Evolutionary conservation across 2,329 filamentous ascomycete genomes (phyloP).

Genomic region (Ophiostoma triangulosporum): DNA sequence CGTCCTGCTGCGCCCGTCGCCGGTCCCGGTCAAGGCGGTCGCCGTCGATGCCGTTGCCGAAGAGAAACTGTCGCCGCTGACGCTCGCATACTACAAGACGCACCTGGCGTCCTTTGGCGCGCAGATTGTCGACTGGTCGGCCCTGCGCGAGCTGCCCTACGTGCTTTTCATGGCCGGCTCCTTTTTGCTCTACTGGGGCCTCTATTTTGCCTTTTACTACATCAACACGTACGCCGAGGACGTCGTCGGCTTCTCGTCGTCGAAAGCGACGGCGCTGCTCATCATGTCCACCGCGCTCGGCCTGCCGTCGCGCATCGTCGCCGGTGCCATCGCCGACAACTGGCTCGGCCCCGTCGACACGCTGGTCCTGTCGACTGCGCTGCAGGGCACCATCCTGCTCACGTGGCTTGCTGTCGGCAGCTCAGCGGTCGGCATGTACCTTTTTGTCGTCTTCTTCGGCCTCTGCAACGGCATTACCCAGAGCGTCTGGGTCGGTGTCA

Average conservation of each 20-base stretch:
- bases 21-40: neutral
- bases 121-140: slow-evolving; percentile 34
- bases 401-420: slow-evolving; percentile 39
- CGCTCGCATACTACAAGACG: neutral
- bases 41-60: neutral
- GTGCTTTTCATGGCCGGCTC: slow-evolving; percentile 24
- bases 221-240: slow-evolving; percentile 22
- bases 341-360: slow-evolving; percentile 41
- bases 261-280: slow-evolving; percentile 38
- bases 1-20: slow-evolving; percentile 24
- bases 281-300: slow-evolving; percentile 45
- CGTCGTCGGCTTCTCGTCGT: slow-evolving; percentile 31
- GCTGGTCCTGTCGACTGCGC: slow-evolving; percentile 28
- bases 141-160: slow-evolving; percentile 37
- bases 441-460: slow-evolving; percentile 31
- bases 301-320: slow-evolving; percentile 38
- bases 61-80: neutral
- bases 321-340: slow-evolving; percentile 38
- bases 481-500: slow-evolving; percentile 21
- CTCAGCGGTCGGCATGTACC: slow-evolving; percentile 25
- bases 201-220: slow-evolving; percentile 42
- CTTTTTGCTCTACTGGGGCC: slow-evolving; percentile 31
- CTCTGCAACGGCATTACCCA: slow-evolving; percentile 29
- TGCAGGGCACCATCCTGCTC: slow-evolving; percentile 24
- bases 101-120: slow-evolving; percentile 16